Percentiles rank a stretch among this genome's conserved stretches.
Evolutionary conservation across 345 rosid species (phyloP).

Genomic region (Bruguiera sexangula): DNA sequence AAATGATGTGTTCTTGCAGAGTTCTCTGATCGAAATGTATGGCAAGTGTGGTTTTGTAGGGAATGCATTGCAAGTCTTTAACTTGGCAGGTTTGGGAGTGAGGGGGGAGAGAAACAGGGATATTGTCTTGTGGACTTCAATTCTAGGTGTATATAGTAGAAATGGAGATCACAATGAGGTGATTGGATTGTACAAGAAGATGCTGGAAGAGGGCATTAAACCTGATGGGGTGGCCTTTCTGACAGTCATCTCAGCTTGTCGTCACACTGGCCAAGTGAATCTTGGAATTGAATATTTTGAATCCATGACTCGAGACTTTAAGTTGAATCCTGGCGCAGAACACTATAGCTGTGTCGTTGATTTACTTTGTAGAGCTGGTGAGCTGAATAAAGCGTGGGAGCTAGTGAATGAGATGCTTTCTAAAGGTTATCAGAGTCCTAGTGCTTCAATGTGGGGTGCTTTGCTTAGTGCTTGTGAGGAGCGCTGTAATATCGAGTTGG

Average conservation of each 20-base stretch:
- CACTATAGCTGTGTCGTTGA: conserved; percentile 58
- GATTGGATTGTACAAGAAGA: conserved; percentile 36
- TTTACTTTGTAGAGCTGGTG: conserved; percentile 54
- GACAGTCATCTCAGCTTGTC: conserved; percentile 56
- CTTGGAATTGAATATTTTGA: conserved; percentile 50
- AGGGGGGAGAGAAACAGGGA: conserved; percentile 31
- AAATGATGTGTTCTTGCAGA: conserved; percentile 45
- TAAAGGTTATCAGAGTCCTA: conserved; percentile 25
- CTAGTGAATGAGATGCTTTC: conserved; percentile 40
- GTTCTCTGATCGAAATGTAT: conserved; percentile 63
- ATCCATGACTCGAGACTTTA: conserved; percentile 35
- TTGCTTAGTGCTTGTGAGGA: conserved; percentile 47
- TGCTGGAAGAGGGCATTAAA: conserved; percentile 36
- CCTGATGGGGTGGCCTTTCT: conserved; percentile 55
- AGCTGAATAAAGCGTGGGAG: conserved; percentile 47
- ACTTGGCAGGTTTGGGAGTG: conserved; percentile 24
- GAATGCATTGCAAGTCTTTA: conserved; percentile 44
- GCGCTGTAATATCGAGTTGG: conserved; percentile 44
- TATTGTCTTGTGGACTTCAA: conserved; percentile 60
- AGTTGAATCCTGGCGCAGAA: conserved; percentile 41
- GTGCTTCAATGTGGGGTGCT: conserved; percentile 55
- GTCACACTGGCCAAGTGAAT: conserved; percentile 50
- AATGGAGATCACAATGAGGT: conserved; percentile 41
- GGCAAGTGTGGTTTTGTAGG: conserved; percentile 50
- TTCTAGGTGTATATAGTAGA: conserved; percentile 47